These are phyloP conservation scores for Sarcodon aspratus DNA, from an alignment of 768 basidiomycete species.

Conservation along the genomic window DNA sequence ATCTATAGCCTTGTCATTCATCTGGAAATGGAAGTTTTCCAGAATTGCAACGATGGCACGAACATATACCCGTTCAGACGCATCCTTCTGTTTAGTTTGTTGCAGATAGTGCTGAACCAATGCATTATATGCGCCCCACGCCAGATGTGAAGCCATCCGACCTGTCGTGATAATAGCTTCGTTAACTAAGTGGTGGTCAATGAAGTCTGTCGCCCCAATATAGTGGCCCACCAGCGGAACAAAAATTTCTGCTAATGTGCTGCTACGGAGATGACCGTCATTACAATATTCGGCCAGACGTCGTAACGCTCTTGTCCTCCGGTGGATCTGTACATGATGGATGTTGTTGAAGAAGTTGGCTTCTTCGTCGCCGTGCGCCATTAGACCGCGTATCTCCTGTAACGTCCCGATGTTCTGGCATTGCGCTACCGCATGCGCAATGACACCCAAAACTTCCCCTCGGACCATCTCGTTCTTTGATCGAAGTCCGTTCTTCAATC, in stretches of 20 bases:
- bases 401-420: conserved; percentile 48
- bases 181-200: conserved; percentile 82
- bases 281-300: conserved; percentile 73
- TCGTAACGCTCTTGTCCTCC: conserved; percentile 76
- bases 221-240: conserved; percentile 82
- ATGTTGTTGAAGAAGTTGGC: conserved; percentile 97
- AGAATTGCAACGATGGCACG: conserved; percentile 75
- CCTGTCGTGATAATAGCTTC: conserved; percentile 81
- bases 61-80: conserved; percentile 71
- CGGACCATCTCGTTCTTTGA: conserved; percentile 84
- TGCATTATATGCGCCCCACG: conserved; percentile 77
- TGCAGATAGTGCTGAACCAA: conserved; percentile 77
- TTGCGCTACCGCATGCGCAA: conserved; percentile 62
- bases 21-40: conserved; percentile 86
- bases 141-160: conserved; percentile 60
- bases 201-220: conserved; percentile 43
- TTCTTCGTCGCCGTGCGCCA: conserved; percentile 85
- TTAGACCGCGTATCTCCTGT: conserved; percentile 70
- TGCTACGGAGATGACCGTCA: conserved; percentile 52
- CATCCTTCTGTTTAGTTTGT: conserved; percentile 52
- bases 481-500: conserved; percentile 67
- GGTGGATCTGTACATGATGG: conserved; percentile 85
- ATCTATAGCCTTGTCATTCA: conserved; percentile 43
- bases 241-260: conserved; percentile 70
- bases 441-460: conserved; percentile 67